These are phyloP conservation scores for Pseudocercospora musae DNA, from an alignment of 2,329 filamentous ascomycete genomes.

Conservation along the genomic window DNA sequence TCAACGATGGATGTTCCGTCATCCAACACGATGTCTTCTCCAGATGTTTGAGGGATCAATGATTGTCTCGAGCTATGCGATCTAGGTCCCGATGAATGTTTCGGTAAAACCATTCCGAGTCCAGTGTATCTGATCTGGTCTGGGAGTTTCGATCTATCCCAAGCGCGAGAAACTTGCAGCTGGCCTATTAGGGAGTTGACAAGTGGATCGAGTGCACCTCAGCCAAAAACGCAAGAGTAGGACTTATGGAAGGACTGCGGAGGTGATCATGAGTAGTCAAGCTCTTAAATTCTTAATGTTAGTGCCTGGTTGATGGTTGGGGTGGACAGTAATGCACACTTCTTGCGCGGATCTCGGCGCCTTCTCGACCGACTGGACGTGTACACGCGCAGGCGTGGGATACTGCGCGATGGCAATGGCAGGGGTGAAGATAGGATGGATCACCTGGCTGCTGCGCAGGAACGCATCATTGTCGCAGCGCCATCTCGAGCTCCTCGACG, in stretches of 20 bases:
- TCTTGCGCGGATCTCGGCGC: too few relatives aligned
- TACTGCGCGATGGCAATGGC: neutral
- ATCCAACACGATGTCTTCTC: neutral
- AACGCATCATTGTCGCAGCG: neutral
- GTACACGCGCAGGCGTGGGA: neutral
- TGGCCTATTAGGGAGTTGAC: neutral
- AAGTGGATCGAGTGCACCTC: neutral
- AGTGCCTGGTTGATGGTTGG: too few relatives aligned
- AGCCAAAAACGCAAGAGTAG: neutral
- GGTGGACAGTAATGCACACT: too few relatives aligned
- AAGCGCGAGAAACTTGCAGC: neutral
- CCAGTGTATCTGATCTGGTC: neutral
- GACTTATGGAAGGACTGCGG: neutral
- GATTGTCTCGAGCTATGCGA: neutral
- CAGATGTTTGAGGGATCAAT: neutral
- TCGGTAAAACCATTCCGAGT: neutral
- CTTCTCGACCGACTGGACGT: too few relatives aligned
- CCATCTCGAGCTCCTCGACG: neutral
- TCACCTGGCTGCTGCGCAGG: neutral
- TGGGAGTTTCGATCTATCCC: neutral
- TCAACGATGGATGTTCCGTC: neutral
- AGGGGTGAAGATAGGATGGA: neutral
- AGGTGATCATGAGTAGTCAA: neutral
- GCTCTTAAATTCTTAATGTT: too few relatives aligned
- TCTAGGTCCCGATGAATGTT: neutral